Evolutionary conservation across 2,329 filamentous ascomycete genomes (phyloP), one percentile per base, ranked within the genome.

Genomic region (Aureobasidium namibiae): DNA sequence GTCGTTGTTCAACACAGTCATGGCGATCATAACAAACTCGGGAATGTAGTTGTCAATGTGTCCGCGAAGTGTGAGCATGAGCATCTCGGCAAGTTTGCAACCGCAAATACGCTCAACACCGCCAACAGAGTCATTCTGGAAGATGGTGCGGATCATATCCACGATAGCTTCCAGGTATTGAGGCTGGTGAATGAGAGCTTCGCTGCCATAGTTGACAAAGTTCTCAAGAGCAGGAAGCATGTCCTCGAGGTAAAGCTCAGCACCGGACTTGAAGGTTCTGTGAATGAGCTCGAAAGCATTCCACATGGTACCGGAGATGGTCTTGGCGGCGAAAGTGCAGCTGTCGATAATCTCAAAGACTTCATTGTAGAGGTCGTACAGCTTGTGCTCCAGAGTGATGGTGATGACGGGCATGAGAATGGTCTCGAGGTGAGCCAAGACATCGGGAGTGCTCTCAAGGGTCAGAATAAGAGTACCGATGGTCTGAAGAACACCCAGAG

Each of bases 291-390:
- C 92, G 72, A 99, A 99, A 2, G 94, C 92, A 74, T 92, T 87
- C 94, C 94, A 99, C 94, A 99, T 99, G 42, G 90, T 95, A 10
- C 88, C 85, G 1, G 94, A 96, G 66, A 99, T 97, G 61, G 84
- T 83, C 80, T 97, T 99, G 63, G 94, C 92, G 11, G 94, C 90
- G 72, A 97, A 99, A 8, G 94, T 99, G 80, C 94, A 99, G 80
- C 91, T 96, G 73, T 99, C 94, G 67, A 99, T 95, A 67, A 99
- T 99, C 75, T 99, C 94, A 66, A 99, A 99, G 5, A 97, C 85
- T 72, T 99, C 94, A 71, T 97, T 99, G 74, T 96, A 99, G 23
- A 99, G 78, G 73, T 99, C 88, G 70, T 96, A 97, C 36, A 99
- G 85, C 76, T 96, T 97, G 78, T 99, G 96, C 76, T 97, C 91